Conservation (phyloP, 805 yeast species). For the Huiozyma sinensis region DNA sequence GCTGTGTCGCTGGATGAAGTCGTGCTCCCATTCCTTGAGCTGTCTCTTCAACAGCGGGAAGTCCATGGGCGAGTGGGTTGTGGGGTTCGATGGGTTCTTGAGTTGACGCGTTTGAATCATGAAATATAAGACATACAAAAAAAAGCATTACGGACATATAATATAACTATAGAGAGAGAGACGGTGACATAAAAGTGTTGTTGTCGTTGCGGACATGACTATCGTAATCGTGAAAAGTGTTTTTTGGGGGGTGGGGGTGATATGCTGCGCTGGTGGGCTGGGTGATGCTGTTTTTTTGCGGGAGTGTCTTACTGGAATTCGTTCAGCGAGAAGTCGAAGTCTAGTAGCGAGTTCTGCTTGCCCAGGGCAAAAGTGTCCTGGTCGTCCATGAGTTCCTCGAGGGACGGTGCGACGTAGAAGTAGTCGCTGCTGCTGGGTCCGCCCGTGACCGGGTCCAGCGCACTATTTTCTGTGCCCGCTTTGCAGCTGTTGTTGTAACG, state of each 20-base stretch:
- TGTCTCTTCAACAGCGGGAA: conserved; percentile 20
- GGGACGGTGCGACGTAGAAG: conserved; percentile 22
- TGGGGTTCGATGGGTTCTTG: background rate
- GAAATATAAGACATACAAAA: background rate
- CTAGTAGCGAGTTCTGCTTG: background rate
- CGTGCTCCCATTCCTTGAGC: conserved; percentile 47
- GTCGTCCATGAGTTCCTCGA: conserved; percentile 27
- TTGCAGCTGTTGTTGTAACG: conserved; percentile 3
- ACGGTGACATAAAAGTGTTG: too few relatives aligned
- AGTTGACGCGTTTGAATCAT: background rate
- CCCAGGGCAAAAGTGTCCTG: conserved; percentile 11
- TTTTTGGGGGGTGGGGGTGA: background rate
- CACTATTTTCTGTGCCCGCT: background rate
- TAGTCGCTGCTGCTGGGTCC: background rate
- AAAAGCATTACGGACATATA: background rate
- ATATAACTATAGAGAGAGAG: too few relatives aligned
- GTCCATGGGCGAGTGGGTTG: background rate
- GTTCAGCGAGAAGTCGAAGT: background rate
- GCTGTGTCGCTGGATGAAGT: conserved; percentile 30
- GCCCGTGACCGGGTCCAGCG: background rate
- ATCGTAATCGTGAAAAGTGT: background rate
- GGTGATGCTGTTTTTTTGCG: too few relatives aligned
- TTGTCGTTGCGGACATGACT: too few relatives aligned
- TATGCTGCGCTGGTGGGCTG: too few relatives aligned
- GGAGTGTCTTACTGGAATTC: background rate